phyloP scores from a whole-genome alignment of 139 green algal genomes.

The Coccomyxa sp. region DNA sequence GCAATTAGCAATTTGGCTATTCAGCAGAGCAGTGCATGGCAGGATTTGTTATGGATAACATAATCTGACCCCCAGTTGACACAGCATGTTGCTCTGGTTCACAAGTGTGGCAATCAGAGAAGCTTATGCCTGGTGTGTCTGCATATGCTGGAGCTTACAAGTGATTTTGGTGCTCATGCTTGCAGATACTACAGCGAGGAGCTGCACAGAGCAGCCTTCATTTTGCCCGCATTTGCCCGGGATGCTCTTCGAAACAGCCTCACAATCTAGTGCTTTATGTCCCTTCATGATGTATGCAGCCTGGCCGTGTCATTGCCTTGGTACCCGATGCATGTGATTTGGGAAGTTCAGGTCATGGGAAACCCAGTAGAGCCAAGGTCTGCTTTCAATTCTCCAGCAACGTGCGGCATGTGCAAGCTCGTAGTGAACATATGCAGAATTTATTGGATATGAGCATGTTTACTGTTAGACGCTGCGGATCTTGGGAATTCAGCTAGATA shows the following conservation, averaged over 20 bases:
- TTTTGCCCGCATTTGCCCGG: conserved; percentile 85
- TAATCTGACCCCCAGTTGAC: neutral
- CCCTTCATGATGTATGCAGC: no score
- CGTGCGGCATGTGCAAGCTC: neutral
- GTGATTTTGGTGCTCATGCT: neutral
- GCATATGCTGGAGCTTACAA: neutral
- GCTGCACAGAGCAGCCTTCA: conserved; percentile 87
- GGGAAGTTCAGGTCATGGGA: no score
- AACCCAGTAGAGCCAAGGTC: no score
- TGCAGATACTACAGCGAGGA: conserved; percentile 86
- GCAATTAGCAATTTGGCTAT: neutral
- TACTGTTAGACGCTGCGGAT: conserved; percentile 10
- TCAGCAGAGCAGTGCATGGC: neutral
- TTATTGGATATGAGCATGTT: neutral
- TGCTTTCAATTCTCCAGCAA: no score
- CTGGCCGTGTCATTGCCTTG: no score
- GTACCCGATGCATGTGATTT: no score
- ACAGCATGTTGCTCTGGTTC: neutral
- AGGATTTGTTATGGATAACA: neutral
- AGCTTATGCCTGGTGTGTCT: neutral
- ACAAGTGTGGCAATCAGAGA: neutral
- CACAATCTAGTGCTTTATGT: neutral
- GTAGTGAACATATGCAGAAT: neutral
- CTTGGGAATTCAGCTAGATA: no score
- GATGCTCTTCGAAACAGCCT: conserved; percentile 56